These are phyloP conservation scores for Mycena haematopus DNA, from an alignment of 768 basidiomycete genomes.

Conservation along the genomic window DNA sequence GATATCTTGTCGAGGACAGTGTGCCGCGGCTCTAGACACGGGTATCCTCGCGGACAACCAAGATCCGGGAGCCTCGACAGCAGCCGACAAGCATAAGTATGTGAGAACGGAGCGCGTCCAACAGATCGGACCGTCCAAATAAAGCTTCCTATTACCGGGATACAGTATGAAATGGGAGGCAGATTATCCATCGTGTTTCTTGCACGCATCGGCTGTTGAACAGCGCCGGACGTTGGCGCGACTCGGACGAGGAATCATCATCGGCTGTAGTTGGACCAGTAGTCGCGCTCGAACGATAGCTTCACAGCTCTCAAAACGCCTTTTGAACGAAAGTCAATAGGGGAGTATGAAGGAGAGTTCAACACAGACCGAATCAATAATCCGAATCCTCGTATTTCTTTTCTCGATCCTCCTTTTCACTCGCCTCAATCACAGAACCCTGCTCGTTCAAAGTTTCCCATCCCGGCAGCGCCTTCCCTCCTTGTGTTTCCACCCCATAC, in stretches of 20 bases:
- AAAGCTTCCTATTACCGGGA: too few species aligned
- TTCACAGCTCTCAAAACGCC: not conserved
- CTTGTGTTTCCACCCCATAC: constrained; percentile 52
- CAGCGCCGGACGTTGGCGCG: not conserved
- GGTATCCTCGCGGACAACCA: too few species aligned
- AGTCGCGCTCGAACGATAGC: too few species aligned
- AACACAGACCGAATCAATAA: constrained; percentile 7
- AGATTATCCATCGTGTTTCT: not conserved
- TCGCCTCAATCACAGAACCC: constrained; percentile 27
- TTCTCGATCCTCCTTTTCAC: constrained; percentile 32
- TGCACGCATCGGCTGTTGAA: not conserved
- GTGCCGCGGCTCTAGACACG: too few species aligned
- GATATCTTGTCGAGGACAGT: too few species aligned
- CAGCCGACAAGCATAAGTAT: too few species aligned
- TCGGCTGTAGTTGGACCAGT: too few species aligned
- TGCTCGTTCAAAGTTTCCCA: constrained; percentile 54
- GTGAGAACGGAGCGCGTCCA: too few species aligned
- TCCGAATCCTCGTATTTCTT: constrained; percentile 30
- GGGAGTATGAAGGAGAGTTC: not conserved
- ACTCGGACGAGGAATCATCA: not conserved
- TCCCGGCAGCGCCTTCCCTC: constrained; percentile 45
- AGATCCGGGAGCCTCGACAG: too few species aligned
- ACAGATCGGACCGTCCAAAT: too few species aligned
- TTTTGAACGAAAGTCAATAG: not conserved
- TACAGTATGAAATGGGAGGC: too few species aligned